Conservation (phyloP, 352 stramenopile genomes). For the Peronospora tabacina region DNA sequence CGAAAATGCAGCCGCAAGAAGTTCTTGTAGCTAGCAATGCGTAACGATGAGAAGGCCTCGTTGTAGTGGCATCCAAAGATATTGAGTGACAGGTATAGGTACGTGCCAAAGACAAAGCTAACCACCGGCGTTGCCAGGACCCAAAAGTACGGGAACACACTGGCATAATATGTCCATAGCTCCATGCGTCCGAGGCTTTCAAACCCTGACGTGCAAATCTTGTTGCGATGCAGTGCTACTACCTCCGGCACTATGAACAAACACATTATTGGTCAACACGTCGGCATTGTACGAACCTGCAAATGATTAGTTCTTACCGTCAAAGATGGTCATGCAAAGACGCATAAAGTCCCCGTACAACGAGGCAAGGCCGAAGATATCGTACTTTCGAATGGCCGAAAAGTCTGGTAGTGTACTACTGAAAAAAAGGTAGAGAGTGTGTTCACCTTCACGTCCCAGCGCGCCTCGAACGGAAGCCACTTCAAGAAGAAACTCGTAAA, state of each 20-base stretch:
- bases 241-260: slow-evolving; percentile 56
- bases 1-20: slow-evolving; percentile 79
- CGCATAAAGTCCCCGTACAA: slow-evolving; percentile 65
- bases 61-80: slow-evolving; percentile 86
- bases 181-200: slow-evolving; percentile 60
- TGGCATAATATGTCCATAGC: slow-evolving; percentile 76
- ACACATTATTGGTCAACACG: slow-evolving; percentile 7
- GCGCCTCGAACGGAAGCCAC: slow-evolving; percentile 54
- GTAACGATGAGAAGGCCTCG: slow-evolving; percentile 82
- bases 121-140: slow-evolving; percentile 73
- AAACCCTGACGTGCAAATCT: slow-evolving; percentile 67
- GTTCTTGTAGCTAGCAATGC: slow-evolving; percentile 87
- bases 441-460: slow-evolving; percentile 51
- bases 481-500: slow-evolving; percentile 78
- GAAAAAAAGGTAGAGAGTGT: slow-evolving; percentile 77
- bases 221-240: slow-evolving; percentile 71
- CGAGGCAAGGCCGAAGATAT: slow-evolving; percentile 52
- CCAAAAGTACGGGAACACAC: slow-evolving; percentile 84
- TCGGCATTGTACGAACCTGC: background rate
- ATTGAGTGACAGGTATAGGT: slow-evolving; percentile 83
- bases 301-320: slow-evolving; percentile 36
- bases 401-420: slow-evolving; percentile 66
- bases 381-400: slow-evolving; percentile 51
- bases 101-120: slow-evolving; percentile 74
- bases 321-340: slow-evolving; percentile 79